Evolutionary conservation across 2,329 filamentous ascomycete species (phyloP).

Genomic region (Fusarium hainanense): DNA sequence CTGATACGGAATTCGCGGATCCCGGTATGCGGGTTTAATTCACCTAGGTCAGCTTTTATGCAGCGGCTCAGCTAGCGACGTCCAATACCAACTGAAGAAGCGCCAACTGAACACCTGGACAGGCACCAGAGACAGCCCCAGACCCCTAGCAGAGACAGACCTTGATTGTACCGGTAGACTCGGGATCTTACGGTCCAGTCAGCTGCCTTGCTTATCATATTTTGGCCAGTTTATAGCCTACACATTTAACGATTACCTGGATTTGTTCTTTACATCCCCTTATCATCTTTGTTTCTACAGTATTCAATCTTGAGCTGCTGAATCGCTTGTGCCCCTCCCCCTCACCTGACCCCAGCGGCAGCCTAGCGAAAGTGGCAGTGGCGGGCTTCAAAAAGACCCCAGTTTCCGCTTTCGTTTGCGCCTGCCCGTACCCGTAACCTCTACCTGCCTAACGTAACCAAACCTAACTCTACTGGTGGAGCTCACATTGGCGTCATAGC

Average conservation of each 20-base stretch:
- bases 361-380: background rate
- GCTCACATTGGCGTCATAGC: conserved; percentile 34
- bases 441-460: background rate
- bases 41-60: conserved; percentile 7
- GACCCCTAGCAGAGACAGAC: conserved; percentile 23
- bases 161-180: conserved; percentile 27
- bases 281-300: background rate
- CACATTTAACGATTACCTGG: background rate
- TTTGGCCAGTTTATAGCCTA: background rate
- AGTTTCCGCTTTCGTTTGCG: conserved; percentile 14
- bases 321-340: conserved; percentile 35
- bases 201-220: conserved; percentile 23
- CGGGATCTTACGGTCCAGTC: conserved; percentile 29
- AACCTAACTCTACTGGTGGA: conserved; percentile 11
- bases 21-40: conserved; percentile 13
- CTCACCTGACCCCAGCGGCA: conserved; percentile 28
- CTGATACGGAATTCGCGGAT: conserved; percentile 13
- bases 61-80: conserved; percentile 8
- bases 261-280: background rate
- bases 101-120: background rate
- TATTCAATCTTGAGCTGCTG: background rate
- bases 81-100: conserved; percentile 7
- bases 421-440: background rate
- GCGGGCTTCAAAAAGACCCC: conserved; percentile 24
- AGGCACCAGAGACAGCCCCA: background rate